A percentile compares a stretch with the other conserved stretches of the same genome.
phyloP scores from a whole-genome alignment of 805 yeast genomes.

The Hanseniaspora meyeri region DNA sequence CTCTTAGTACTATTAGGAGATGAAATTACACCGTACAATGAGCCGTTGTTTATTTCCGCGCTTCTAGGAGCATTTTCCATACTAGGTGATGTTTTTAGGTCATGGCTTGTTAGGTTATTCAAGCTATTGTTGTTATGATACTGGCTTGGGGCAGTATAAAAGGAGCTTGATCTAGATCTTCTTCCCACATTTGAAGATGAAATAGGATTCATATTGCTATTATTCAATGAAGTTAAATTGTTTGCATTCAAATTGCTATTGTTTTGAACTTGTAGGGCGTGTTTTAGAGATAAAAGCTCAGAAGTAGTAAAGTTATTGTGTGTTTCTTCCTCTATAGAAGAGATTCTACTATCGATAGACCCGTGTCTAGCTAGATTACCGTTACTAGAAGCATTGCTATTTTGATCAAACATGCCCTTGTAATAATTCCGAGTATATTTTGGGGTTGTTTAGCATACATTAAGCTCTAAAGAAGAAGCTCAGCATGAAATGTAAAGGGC shows the following conservation, averaged over 20 bases:
- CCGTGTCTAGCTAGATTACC: not conserved
- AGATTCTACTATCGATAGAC: not conserved
- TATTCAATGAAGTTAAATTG: not conserved
- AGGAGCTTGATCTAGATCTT: conserved; percentile 12
- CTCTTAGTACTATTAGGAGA: conserved; percentile 11
- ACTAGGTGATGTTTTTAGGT: conserved; percentile 15
- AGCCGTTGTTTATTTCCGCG: conserved; percentile 14
- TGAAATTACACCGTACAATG: conserved; percentile 9
- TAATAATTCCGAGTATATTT: too few species aligned
- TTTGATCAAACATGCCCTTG: not conserved
- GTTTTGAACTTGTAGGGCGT: conserved; percentile 9
- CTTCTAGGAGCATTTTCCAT: conserved; percentile 22
- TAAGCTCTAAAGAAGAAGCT: too few species aligned
- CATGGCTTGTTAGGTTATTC: not conserved
- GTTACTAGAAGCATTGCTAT: not conserved
- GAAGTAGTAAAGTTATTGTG: conserved; percentile 7
- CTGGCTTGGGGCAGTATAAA: conserved; percentile 1
- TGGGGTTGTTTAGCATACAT: not conserved
- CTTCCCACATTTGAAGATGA: conserved; percentile 3
- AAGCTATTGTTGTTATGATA: conserved; percentile 24
- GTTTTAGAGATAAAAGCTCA: conserved; percentile 6
- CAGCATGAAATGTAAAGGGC: too few species aligned
- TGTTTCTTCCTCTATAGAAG: not conserved
- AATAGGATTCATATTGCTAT: not conserved
- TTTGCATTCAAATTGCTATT: not conserved